Evolutionary conservation across 352 stramenopile genomes (phyloP).

Genomic region (Pythium sp.): DNA sequence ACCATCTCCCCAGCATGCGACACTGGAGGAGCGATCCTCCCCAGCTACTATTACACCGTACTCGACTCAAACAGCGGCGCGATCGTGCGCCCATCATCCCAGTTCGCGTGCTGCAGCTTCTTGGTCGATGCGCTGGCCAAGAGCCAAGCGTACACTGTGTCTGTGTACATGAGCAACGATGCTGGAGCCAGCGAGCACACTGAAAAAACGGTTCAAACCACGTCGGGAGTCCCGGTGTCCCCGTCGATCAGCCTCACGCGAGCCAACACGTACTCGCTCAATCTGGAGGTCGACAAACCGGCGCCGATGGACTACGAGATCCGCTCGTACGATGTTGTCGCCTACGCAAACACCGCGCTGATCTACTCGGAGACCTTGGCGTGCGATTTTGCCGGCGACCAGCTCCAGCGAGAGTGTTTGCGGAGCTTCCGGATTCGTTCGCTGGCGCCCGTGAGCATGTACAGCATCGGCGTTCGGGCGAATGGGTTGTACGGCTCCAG

Average conservation of each 20-base stretch:
- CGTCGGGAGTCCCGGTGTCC: constrained; percentile 26
- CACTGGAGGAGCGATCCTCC: constrained; percentile 23
- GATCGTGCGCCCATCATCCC: constrained; percentile 16
- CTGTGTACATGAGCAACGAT: constrained; percentile 31
- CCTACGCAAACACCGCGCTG: background rate
- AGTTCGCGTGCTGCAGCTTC: constrained; percentile 49
- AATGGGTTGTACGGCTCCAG: constrained; percentile 8
- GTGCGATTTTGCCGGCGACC: background rate
- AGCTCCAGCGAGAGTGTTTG: constrained; percentile 3
- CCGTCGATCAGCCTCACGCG: constrained; percentile 21
- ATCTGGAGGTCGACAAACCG: constrained; percentile 18
- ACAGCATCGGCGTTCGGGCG: constrained; percentile 10
- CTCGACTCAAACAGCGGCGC: background rate
- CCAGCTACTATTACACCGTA: constrained; percentile 42
- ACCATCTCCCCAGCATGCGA: constrained; percentile 36
- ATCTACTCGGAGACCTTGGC: constrained; percentile 9
- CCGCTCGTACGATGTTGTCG: constrained; percentile 26
- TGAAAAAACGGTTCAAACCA: constrained; percentile 27
- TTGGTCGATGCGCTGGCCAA: constrained; percentile 25
- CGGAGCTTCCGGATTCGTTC: background rate
- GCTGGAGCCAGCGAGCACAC: constrained; percentile 16
- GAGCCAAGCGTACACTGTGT: constrained; percentile 28
- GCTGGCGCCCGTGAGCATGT: background rate
- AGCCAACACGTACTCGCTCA: constrained; percentile 42
- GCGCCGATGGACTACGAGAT: constrained; percentile 35